phyloP scores from a whole-genome alignment of 257 asterid genomes.

The Fraxinus pennsylvanica region DNA sequence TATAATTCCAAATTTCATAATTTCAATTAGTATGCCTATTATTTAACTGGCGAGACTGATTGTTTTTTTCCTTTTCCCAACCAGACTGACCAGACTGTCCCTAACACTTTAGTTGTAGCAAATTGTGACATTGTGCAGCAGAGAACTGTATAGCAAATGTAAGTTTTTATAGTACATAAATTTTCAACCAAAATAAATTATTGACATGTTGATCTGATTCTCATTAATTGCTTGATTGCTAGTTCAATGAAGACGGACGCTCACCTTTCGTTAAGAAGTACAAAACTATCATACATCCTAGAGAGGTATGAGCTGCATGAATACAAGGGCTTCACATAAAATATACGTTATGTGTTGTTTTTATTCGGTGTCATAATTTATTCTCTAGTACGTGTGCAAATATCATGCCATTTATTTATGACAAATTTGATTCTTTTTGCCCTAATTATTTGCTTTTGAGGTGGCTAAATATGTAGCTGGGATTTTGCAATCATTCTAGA shows the following conservation, averaged over 20 bases:
- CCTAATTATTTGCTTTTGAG: too few relatives aligned
- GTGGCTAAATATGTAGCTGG: not conserved
- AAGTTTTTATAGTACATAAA: constrained; percentile 19
- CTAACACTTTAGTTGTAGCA: constrained; percentile 89
- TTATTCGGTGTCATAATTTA: not conserved
- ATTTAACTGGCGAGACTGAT: constrained; percentile 22
- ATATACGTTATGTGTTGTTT: not conserved
- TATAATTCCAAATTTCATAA: not conserved
- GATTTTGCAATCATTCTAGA: not conserved
- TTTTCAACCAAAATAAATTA: not conserved
- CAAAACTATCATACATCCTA: constrained; percentile 96
- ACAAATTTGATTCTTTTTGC: not conserved
- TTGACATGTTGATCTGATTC: constrained; percentile 22
- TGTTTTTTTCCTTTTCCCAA: constrained; percentile 4
- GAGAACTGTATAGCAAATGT: constrained; percentile 84
- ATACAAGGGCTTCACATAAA: not conserved
- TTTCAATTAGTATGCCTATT: not conserved
- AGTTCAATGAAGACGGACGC: constrained; percentile 97
- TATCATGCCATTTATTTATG: not conserved
- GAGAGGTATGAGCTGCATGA: constrained; percentile 66
- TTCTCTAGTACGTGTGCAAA: not conserved
- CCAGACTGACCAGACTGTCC: constrained; percentile 93
- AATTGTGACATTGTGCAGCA: constrained; percentile 92
- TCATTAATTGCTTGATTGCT: constrained; percentile 25
- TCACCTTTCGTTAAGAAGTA: constrained; percentile 93